Conservation (phyloP, 2,329 filamentous ascomycete species). For the Alternaria dauci region DNA sequence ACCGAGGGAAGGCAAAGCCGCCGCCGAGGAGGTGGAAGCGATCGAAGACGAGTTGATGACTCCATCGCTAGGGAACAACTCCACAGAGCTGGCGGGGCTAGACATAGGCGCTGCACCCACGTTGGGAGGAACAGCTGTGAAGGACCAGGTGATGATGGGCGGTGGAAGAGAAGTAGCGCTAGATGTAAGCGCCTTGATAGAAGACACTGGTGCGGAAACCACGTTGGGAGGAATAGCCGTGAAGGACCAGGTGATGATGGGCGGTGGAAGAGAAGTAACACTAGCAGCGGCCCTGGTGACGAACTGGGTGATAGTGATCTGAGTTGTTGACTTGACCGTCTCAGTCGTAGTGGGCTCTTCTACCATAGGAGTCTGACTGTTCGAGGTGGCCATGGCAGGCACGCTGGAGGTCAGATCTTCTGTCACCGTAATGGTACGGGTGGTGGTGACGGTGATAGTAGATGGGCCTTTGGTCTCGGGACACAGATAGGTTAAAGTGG, state of each 20-base stretch:
- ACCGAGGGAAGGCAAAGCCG: neutral
- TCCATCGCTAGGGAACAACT: neutral
- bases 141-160: slow-evolving; percentile 1
- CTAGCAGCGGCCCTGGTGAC: neutral
- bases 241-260: slow-evolving; percentile 4
- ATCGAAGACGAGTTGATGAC: slow-evolving; percentile 7
- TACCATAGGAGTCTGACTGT: neutral
- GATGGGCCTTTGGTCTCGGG: slow-evolving; percentile 18
- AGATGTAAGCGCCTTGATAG: neutral
- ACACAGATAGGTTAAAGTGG: slow-evolving; percentile 35
- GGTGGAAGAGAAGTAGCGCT: neutral
- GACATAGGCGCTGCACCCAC: neutral
- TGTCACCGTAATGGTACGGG: slow-evolving; percentile 22
- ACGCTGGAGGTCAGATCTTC: neutral
- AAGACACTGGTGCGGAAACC: neutral
- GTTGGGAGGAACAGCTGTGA: neutral
- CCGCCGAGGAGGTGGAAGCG: neutral
- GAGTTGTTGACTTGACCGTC: slow-evolving; percentile 26
- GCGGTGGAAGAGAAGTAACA: neutral
- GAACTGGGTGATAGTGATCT: slow-evolving; percentile 1
- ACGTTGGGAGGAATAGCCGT: neutral
- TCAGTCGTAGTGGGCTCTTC: slow-evolving; percentile 24
- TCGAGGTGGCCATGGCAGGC: neutral
- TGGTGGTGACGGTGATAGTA: slow-evolving; percentile 30
- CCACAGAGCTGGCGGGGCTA: neutral